These are phyloP conservation scores for Ganoderma resinaceum DNA, from an alignment of 1,284 basidiomycete species.

Conservation along the genomic window DNA sequence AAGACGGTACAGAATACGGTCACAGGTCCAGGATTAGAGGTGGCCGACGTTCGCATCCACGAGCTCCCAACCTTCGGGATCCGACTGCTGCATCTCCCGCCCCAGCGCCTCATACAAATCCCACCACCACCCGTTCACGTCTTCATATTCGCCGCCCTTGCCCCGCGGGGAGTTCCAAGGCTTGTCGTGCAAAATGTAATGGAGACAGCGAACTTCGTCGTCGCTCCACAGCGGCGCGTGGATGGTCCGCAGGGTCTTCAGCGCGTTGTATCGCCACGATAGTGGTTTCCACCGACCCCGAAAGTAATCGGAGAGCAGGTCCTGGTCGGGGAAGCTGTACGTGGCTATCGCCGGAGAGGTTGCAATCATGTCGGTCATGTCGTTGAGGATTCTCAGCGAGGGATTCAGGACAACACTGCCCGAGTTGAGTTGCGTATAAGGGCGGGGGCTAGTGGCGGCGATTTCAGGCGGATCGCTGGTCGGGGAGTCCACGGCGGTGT, in stretches of 20 bases:
- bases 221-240: slow-evolving; percentile 82
- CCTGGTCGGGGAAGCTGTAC: slow-evolving; percentile 93
- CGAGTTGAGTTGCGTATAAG: slow-evolving; percentile 85
- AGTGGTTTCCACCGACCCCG: slow-evolving; percentile 76
- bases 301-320: slow-evolving; percentile 87
- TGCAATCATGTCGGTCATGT: slow-evolving; percentile 66
- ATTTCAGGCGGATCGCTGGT: slow-evolving; percentile 55
- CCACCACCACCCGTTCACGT: slow-evolving; percentile 82
- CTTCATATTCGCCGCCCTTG: slow-evolving; percentile 51
- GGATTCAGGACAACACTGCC: slow-evolving; percentile 91
- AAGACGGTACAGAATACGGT: neutral
- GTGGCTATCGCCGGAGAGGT: slow-evolving; percentile 73
- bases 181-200: slow-evolving; percentile 80
- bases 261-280: slow-evolving; percentile 86
- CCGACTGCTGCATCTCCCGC: slow-evolving; percentile 51
- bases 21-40: neutral
- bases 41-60: slow-evolving; percentile 57
- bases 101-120: slow-evolving; percentile 62
- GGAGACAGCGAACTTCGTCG: slow-evolving; percentile 76
- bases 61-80: slow-evolving; percentile 59
- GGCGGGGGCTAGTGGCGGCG: slow-evolving; percentile 63
- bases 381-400: slow-evolving; percentile 57
- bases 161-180: slow-evolving; percentile 65
- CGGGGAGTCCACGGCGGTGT: slow-evolving; percentile 69
- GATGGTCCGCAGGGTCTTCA: slow-evolving; percentile 77